Base-by-base conservation (phyloP, 2,329 filamentous ascomycete species). In the Colletotrichum endophyticum region DNA sequence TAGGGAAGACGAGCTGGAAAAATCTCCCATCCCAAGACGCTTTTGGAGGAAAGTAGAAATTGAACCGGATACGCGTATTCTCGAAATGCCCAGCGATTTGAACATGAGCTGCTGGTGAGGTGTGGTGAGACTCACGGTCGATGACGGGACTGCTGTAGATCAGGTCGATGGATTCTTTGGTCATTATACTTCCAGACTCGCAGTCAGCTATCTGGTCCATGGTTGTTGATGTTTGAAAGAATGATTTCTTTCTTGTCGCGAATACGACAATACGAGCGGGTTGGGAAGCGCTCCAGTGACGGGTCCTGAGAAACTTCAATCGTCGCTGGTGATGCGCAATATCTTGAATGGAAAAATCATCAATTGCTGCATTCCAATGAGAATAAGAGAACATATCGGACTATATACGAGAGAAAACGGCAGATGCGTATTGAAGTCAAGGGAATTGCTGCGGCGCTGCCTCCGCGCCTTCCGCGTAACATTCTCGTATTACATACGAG, bases 121-220 rank as follows among this genome's bases (percentile, higher is more conserved):
- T 25, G 2, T 75, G 44, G 28, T 79, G 66, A 1, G 67, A 63
- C 13, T 79, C 78, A 6, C 11, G 28, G 44, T 79, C 78, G 25
- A 81, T 28, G 3, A 81, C n/a, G 1, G 66, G 64, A 1, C 22
- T 12, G 9, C 22, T 19, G 30, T 79, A 80, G 8, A 25, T n/a
- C 5, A 75, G 44, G 39, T 81, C 74, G 8, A 78, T 27, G n/a
- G 6, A 66, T 1, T n/a, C 32, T 71, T 28, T 34, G 12, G 64
- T 87, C 85, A 78, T 86, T 87, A 70, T 86, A 8, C 4, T 32
- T 5, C 9, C 1, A 4, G 0, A 0, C 0, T 22, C 7, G 27
- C 15, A 27, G 15, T 13, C 11, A 32, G 28, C 0, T 30, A 13
- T 30, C 19, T 16, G 11, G 0, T 15, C 28, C 59, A 62, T 62